Percentiles rank a stretch among this genome's conserved stretches.
These are phyloP conservation scores for Stramenopiles sp. DNA, from an alignment of 352 stramenopile species.

Conservation along the genomic window DNA sequence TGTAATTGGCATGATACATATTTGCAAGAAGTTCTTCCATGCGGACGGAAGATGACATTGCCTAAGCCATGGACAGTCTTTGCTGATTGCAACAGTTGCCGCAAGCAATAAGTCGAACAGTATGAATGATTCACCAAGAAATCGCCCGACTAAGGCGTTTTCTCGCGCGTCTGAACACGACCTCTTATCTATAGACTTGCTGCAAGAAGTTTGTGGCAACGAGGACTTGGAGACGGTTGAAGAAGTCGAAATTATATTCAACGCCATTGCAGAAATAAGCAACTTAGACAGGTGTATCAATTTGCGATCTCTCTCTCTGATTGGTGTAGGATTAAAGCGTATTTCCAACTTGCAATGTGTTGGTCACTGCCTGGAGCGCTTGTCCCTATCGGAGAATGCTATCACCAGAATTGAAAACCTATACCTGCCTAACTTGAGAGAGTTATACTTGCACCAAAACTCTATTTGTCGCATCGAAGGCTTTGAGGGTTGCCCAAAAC, in stretches of 20 bases:
- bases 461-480: neutral
- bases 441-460: neutral
- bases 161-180: neutral
- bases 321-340: neutral
- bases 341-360: neutral
- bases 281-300: neutral
- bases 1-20: no score
- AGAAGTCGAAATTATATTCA: neutral
- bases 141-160: neutral
- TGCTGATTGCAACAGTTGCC: no score
- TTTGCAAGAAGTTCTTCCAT: no score
- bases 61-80: no score
- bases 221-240: neutral
- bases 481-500: neutral
- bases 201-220: neutral
- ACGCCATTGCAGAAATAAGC: neutral
- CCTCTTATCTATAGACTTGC: neutral
- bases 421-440: neutral
- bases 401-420: neutral
- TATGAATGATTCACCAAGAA: neutral
- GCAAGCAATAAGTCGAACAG: no score
- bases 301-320: neutral
- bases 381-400: neutral
- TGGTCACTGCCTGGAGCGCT: neutral
- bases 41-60: no score